These are phyloP conservation scores for Onygenales sp. DNA, from an alignment of 2,329 filamentous ascomycete genomes.

Conservation along the genomic window DNA sequence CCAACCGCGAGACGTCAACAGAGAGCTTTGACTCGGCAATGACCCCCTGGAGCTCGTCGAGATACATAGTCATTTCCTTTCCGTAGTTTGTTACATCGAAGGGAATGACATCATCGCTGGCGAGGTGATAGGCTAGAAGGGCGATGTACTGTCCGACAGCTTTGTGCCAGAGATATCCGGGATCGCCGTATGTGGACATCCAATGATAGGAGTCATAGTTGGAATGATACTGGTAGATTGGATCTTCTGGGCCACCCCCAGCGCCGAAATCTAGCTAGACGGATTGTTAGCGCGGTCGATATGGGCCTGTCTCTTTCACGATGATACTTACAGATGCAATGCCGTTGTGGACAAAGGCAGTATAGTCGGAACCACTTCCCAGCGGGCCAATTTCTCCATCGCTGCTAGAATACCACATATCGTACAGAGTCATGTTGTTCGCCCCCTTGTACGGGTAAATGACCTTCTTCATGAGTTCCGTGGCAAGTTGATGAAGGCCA, in stretches of 20 bases:
- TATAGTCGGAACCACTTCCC: constrained; percentile 40
- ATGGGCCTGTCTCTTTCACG: neutral
- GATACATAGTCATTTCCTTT: constrained; percentile 26
- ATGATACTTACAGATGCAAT: constrained; percentile 19
- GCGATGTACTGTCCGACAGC: constrained; percentile 41
- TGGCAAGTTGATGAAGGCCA: constrained; percentile 29
- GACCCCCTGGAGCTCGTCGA: constrained; percentile 22
- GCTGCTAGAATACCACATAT: constrained; percentile 30
- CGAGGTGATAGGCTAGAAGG: constrained; percentile 34
- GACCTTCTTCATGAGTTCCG: constrained; percentile 31
- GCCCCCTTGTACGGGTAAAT: constrained; percentile 29
- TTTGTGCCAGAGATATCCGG: constrained; percentile 40
- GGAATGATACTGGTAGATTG: constrained; percentile 41
- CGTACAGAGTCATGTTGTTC: constrained; percentile 34
- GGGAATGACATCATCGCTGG: constrained; percentile 29
- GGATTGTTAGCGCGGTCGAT: neutral
- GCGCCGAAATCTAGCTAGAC: constrained; percentile 33
- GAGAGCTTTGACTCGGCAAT: constrained; percentile 16
- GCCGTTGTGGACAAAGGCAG: constrained; percentile 37
- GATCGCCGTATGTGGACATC: constrained; percentile 44
- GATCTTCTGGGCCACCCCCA: constrained; percentile 26
- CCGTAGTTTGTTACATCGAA: constrained; percentile 31
- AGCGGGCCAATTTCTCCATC: constrained; percentile 32
- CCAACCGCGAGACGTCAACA: constrained; percentile 15
- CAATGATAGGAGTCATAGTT: constrained; percentile 42